These are phyloP conservation scores for Cinnamomum chago DNA, from an alignment of 164 flowering plant species.

Conservation along the genomic window DNA sequence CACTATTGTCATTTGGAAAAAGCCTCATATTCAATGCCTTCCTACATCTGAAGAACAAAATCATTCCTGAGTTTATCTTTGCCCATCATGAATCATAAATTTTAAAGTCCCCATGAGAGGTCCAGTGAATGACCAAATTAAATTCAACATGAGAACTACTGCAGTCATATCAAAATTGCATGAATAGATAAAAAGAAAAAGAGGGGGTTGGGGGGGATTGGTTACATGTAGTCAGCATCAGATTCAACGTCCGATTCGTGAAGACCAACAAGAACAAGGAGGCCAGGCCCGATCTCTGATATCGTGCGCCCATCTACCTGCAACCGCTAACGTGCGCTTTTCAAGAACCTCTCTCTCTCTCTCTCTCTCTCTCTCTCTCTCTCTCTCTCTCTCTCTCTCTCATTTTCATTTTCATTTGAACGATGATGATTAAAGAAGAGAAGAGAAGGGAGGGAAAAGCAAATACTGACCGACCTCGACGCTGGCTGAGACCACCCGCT, in stretches of 20 bases:
- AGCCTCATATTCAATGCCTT: slow-evolving; percentile 94
- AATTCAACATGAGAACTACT: not conserved
- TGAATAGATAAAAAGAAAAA: not conserved
- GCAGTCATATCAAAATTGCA: not conserved
- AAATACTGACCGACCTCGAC: slow-evolving; percentile 75
- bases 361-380: not conserved
- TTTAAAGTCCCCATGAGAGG: not conserved
- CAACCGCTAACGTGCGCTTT: slow-evolving; percentile 5
- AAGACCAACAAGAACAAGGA: slow-evolving; percentile 79
- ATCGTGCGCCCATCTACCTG: slow-evolving; percentile 83
- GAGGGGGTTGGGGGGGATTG: not conserved
- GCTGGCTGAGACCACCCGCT: slow-evolving; percentile 82
- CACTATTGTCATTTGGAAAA: slow-evolving; percentile 70
- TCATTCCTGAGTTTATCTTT: not conserved
- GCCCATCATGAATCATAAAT: not conserved
- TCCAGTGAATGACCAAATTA: not conserved
- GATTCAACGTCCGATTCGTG: slow-evolving; percentile 74
- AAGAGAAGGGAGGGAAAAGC: too few relatives aligned
- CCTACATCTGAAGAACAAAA: slow-evolving; percentile 56
- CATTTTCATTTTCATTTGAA: not conserved
- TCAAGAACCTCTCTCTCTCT: not conserved
- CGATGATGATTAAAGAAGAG: too few relatives aligned
- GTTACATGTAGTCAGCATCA: slow-evolving; percentile 83
- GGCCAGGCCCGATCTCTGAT: slow-evolving; percentile 89
- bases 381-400: not conserved